Evolutionary conservation across 306 rosid genomes (phyloP), one percentile per base, ranked within the genome.

Genomic region (Prunus mume): DNA sequence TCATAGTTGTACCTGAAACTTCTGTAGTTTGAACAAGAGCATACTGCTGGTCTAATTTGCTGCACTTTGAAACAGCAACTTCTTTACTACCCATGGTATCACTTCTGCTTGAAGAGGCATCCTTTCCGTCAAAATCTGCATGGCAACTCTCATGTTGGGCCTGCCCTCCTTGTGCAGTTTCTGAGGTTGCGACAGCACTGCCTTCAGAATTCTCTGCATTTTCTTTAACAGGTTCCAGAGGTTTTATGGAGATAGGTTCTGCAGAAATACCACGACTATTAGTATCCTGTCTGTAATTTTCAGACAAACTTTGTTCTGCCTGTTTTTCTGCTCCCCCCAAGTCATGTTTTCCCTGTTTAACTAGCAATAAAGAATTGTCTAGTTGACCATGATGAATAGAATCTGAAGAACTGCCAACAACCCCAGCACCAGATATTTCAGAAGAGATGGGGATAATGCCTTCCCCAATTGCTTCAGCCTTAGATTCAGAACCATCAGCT

Each of bases 351-450:
- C 78, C 64, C 65, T 77, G 78, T 49, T 84, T 81, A 73, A 80
- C 89, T 27, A 68, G 74, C 13, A 32, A 76, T 2, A 76, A 80
- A 54, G 78, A 80, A 25, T 73, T 64, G 58, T 81, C 88, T 75
- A 69, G 69, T 73, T 58, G 74, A 71, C 75, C 83, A 75, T 57
- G 58, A 65, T 69, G 72, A 79, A 60, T 32, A 68, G 46, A 46
- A 62, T 69, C 87, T 46, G 52, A 76, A 4, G 51, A 66, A 78
- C 72, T 81, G 63, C 18, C 72, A 69, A 52, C 62, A 61, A 50
- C 47, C 75, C 68, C 79, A n/a, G 84, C 65, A 79, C 63, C 73
- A 84, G 79, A 68, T 73, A 68, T 82, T 66, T 89, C 91, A 62
- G 88, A 78, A 55, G 92, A 73, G 64, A 76, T 45, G 71, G 71